phyloP scores from a whole-genome alignment of 495 filamentous ascomycete species.

The Xylaria venustula region DNA sequence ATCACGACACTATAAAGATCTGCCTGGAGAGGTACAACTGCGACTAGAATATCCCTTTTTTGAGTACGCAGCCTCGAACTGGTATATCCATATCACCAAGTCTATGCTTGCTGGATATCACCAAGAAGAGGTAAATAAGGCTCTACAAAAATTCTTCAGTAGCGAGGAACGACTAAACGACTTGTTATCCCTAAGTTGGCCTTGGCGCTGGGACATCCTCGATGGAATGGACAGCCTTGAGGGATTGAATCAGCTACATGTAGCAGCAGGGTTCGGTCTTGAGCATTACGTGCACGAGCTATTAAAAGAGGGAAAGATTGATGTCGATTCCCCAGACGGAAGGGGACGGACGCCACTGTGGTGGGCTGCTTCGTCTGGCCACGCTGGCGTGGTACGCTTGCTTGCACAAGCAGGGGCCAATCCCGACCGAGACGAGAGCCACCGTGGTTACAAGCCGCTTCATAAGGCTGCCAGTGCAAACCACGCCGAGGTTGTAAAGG shows the following conservation, averaged over 20 bases:
- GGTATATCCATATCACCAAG: slow-evolving; percentile 20
- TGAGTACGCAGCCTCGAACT: slow-evolving; percentile 25
- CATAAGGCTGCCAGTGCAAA: slow-evolving; percentile 22
- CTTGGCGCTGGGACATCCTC: not conserved
- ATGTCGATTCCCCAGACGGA: slow-evolving; percentile 12
- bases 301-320: not conserved
- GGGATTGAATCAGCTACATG: not conserved
- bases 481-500: slow-evolving; percentile 17
- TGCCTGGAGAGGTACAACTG: not conserved
- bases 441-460: slow-evolving; percentile 23
- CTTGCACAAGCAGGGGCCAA: slow-evolving; percentile 21
- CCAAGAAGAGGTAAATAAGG: slow-evolving; percentile 1
- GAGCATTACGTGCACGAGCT: slow-evolving; percentile 4
- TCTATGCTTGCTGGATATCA: slow-evolving; percentile 1
- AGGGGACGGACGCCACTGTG: slow-evolving; percentile 20
- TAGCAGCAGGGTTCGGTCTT: slow-evolving; percentile 6
- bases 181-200: not conserved
- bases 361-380: slow-evolving; percentile 21
- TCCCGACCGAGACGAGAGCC: slow-evolving; percentile 11
- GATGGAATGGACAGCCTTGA: too few species aligned
- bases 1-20: not conserved
- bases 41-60: slow-evolving; percentile 18
- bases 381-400: slow-evolving; percentile 16
- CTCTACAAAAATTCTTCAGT: not conserved
- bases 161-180: not conserved